Conservation (phyloP, 345 rosid species). For the Erucastrum elatum region DNA sequence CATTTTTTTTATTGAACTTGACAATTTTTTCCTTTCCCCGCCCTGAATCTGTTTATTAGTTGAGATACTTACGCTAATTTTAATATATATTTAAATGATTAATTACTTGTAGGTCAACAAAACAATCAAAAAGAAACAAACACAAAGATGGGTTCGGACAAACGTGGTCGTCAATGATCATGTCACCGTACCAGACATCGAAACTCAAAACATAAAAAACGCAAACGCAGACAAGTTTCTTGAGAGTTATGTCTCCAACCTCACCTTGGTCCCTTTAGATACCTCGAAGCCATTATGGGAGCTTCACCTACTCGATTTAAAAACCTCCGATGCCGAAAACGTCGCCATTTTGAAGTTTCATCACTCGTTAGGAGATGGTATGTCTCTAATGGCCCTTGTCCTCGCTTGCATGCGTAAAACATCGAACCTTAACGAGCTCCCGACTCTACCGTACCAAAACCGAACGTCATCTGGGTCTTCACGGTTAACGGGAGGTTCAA, state of each 20-base stretch:
- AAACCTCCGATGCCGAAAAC: constrained; percentile 68
- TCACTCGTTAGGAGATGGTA: constrained; percentile 68
- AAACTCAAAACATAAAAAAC: constrained; percentile 41
- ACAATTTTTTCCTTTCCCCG: neutral
- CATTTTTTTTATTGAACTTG: neutral
- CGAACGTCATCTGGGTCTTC: neutral
- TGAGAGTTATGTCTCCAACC: constrained; percentile 64
- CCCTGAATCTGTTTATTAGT: neutral
- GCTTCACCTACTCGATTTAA: constrained; percentile 66
- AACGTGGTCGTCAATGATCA: constrained; percentile 59
- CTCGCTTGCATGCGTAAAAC: constrained; percentile 59
- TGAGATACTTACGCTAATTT: neutral
- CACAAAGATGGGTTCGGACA: constrained; percentile 62
- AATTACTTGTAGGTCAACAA: constrained; percentile 41
- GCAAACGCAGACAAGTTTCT: constrained; percentile 56
- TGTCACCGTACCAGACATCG: constrained; percentile 48
- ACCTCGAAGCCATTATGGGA: constrained; percentile 80
- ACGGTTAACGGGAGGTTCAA: neutral
- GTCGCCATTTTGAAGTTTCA: constrained; percentile 48
- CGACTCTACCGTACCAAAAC: constrained; percentile 51
- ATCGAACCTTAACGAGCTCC: constrained; percentile 57
- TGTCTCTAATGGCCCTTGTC: constrained; percentile 62
- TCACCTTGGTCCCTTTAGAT: constrained; percentile 57
- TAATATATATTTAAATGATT: neutral
- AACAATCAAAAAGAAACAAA: constrained; percentile 34